Evolutionary conservation across 345 rosid species (phyloP).

Genomic region (Eucalyptus erythrocorys): DNA sequence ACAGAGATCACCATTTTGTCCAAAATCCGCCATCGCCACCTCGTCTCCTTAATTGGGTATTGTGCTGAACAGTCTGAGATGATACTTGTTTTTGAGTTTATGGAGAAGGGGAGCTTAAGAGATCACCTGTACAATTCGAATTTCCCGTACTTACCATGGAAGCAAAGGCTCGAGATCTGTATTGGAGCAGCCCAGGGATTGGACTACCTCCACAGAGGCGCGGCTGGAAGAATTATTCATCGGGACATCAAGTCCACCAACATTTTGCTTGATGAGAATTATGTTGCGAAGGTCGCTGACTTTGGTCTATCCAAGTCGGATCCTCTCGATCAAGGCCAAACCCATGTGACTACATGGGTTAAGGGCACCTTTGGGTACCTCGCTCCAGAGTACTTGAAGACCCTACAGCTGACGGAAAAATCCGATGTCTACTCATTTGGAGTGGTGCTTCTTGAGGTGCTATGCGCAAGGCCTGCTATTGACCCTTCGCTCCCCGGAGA

Average conservation of each 20-base stretch:
- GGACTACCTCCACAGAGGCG: slow-evolving; percentile 35
- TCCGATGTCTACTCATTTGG: slow-evolving; percentile 52
- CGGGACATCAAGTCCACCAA: slow-evolving; percentile 54
- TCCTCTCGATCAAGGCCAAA: slow-evolving; percentile 3
- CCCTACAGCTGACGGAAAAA: slow-evolving; percentile 38
- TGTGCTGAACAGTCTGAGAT: slow-evolving; percentile 44
- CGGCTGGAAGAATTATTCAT: slow-evolving; percentile 31
- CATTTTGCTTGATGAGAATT: slow-evolving; percentile 31
- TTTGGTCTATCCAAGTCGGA: slow-evolving; percentile 45
- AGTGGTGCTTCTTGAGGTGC: slow-evolving; percentile 40
- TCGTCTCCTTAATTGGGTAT: slow-evolving; percentile 60
- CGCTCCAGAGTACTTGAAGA: slow-evolving; percentile 39
- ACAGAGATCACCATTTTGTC: slow-evolving; percentile 46
- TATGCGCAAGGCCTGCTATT: slow-evolving; percentile 42
- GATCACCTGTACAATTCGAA: slow-evolving; percentile 30
- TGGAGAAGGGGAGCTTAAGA: slow-evolving; percentile 43
- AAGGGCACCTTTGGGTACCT: slow-evolving; percentile 55
- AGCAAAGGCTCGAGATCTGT: slow-evolving; percentile 48
- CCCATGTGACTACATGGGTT: slow-evolving; percentile 22
- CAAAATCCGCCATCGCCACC: slow-evolving; percentile 51
- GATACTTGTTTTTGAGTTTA: slow-evolving; percentile 48
- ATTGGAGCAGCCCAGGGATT: slow-evolving; percentile 44
- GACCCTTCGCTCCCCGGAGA: slow-evolving; percentile 14
- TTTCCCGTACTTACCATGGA: slow-evolving; percentile 28
- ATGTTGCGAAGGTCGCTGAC: slow-evolving; percentile 47